Percentiles rank a stretch among this genome's conserved stretches.
Conservation (phyloP, 2,329 filamentous ascomycete genomes). For the Penicillium sp. region DNA sequence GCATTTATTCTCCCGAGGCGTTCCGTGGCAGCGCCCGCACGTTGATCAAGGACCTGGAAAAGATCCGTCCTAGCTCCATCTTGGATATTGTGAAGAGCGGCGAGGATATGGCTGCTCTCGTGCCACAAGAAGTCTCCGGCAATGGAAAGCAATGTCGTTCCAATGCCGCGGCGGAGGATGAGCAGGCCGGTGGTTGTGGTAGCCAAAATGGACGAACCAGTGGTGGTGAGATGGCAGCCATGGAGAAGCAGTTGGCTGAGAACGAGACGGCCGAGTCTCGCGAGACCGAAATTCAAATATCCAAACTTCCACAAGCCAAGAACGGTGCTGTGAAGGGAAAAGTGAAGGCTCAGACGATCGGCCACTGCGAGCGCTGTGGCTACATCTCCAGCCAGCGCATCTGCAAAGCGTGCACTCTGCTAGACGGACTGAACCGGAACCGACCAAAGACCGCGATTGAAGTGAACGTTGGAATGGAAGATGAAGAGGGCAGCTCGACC, state of each 20-base stretch:
- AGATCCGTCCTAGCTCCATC: constrained; percentile 87
- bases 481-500: constrained; percentile 49
- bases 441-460: constrained; percentile 45
- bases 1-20: constrained; percentile 95
- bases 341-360: constrained; percentile 54
- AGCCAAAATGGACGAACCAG: constrained; percentile 60
- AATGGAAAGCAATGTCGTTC: constrained; percentile 17
- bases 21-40: constrained; percentile 88
- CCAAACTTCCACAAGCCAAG: constrained; percentile 1
- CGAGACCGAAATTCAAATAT: constrained; percentile 60
- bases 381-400: constrained; percentile 92
- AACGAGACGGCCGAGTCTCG: constrained; percentile 56
- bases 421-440: constrained; percentile 83
- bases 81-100: constrained; percentile 90
- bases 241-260: constrained; percentile 66
- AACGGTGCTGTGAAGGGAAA: constrained; percentile 34
- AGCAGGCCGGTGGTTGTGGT: constrained; percentile 64
- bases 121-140: constrained; percentile 54
- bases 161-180: constrained; percentile 44
- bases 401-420: constrained; percentile 86
- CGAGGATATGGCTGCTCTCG: constrained; percentile 90
- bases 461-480: constrained; percentile 40
- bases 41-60: constrained; percentile 91
- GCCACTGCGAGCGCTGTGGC: constrained; percentile 79
- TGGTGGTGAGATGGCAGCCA: constrained; percentile 72